Evolutionary conservation across 306 rosid species (phyloP).

Genomic region (Myrica gale): DNA sequence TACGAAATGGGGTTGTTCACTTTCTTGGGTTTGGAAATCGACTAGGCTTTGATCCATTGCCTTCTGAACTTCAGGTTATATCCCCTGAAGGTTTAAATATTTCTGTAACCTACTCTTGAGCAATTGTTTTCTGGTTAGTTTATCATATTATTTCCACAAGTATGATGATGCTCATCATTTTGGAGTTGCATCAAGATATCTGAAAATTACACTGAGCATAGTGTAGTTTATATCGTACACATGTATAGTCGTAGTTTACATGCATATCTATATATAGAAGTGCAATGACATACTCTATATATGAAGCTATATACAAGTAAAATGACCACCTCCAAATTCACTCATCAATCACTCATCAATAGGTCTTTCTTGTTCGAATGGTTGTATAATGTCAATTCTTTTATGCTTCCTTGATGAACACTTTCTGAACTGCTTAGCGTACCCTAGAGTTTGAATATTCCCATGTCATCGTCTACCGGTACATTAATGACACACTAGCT

Average conservation of each 20-base stretch:
- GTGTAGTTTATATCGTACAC: no score
- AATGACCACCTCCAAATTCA: no score
- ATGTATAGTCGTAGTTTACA: no score
- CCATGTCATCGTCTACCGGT: neutral
- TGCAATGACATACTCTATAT: no score
- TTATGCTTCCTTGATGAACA: neutral
- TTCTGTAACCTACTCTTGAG: neutral
- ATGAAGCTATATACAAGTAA: no score
- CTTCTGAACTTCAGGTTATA: slow-evolving; percentile 75
- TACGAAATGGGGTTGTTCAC: slow-evolving; percentile 68
- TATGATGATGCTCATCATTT: neutral
- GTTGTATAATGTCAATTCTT: neutral
- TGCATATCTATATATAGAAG: no score
- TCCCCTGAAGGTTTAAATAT: slow-evolving; percentile 15
- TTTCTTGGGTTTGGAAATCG: slow-evolving; percentile 91
- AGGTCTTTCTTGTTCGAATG: no score
- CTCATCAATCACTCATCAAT: no score
- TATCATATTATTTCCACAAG: neutral
- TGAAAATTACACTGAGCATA: no score
- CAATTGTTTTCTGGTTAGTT: neutral
- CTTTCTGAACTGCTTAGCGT: neutral
- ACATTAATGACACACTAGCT: neutral
- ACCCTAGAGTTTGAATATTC: neutral
- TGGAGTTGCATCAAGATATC: no score
- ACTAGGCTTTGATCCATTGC: slow-evolving; percentile 88